phyloP scores from a whole-genome alignment of 768 basidiomycete genomes.

The Boletus tylopilopsis region DNA sequence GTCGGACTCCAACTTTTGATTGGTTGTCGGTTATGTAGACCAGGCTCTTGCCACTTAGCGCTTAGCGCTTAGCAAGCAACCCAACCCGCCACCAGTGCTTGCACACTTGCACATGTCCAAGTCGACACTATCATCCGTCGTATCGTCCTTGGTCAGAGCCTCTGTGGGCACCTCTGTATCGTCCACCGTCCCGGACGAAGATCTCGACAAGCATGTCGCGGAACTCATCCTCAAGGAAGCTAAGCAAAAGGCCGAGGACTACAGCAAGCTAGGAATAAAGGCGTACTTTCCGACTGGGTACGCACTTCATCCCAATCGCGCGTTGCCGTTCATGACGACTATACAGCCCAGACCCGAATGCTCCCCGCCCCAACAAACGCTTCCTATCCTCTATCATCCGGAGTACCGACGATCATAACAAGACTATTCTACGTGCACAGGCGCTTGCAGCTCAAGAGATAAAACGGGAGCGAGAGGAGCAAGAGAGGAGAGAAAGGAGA shows the following conservation, averaged over 20 bases:
- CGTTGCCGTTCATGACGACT: background rate
- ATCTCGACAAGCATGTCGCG: slow-evolving; percentile 89
- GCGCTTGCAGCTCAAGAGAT: slow-evolving; percentile 68
- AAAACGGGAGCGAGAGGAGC: slow-evolving; percentile 64
- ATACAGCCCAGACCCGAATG: slow-evolving; percentile 61
- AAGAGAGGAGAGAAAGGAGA: slow-evolving; percentile 56
- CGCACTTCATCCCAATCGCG: slow-evolving; percentile 33
- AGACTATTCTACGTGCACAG: slow-evolving; percentile 72
- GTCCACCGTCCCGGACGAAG: slow-evolving; percentile 64
- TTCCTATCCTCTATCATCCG: slow-evolving; percentile 84
- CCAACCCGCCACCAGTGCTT: slow-evolving; percentile 3
- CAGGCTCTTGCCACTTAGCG: background rate
- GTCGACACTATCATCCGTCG: slow-evolving; percentile 77
- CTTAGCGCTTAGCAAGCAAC: slow-evolving; percentile 17
- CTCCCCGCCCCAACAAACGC: slow-evolving; percentile 78
- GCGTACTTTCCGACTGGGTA: slow-evolving; percentile 63
- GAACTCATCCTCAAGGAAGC: slow-evolving; percentile 91
- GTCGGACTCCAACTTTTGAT: background rate
- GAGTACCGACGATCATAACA: slow-evolving; percentile 95
- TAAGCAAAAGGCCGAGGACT: slow-evolving; percentile 83
- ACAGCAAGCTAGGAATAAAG: slow-evolving; percentile 69
- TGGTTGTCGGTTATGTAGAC: background rate
- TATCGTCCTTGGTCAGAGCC: slow-evolving; percentile 74
- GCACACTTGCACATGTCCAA: slow-evolving; percentile 33
- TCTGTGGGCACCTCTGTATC: slow-evolving; percentile 68